phyloP scores from a whole-genome alignment of 202 grass and related monocot species.

The Hordeum pubiflorum region DNA sequence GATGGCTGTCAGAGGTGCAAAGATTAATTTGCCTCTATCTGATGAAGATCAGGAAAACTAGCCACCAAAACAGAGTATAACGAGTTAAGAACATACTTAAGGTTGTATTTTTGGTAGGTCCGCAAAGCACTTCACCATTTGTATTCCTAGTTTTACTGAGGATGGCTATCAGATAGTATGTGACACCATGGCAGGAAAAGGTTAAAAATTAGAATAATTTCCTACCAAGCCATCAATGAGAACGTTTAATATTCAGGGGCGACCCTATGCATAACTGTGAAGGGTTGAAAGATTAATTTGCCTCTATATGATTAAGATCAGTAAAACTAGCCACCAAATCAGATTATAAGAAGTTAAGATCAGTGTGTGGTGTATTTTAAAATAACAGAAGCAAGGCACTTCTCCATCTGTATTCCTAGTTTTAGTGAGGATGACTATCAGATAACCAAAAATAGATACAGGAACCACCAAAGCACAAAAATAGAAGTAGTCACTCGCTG shows the following conservation, averaged over 20 bases:
- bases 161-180: constrained; percentile 46
- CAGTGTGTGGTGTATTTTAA: neutral
- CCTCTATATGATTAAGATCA: neutral
- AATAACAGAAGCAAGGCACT: neutral
- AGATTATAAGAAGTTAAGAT: neutral
- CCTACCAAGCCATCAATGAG: neutral
- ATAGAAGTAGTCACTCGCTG: neutral
- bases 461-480: neutral
- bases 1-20: neutral
- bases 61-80: neutral
- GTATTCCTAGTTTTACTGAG: neutral
- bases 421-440: neutral
- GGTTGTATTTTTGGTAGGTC: neutral
- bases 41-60: constrained; percentile 3
- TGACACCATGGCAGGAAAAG: neutral
- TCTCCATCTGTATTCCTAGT: neutral
- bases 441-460: constrained; percentile 4
- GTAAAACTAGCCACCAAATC: neutral
- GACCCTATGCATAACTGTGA: neutral
- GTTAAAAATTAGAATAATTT: neutral
- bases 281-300: neutral
- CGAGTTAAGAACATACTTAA: neutral
- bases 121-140: neutral
- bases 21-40: neutral
- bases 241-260: neutral